A percentile compares a stretch with the other conserved stretches of the same genome.
Conservation (phyloP, 148 eudicot species). For the Nepenthes gracilis region DNA sequence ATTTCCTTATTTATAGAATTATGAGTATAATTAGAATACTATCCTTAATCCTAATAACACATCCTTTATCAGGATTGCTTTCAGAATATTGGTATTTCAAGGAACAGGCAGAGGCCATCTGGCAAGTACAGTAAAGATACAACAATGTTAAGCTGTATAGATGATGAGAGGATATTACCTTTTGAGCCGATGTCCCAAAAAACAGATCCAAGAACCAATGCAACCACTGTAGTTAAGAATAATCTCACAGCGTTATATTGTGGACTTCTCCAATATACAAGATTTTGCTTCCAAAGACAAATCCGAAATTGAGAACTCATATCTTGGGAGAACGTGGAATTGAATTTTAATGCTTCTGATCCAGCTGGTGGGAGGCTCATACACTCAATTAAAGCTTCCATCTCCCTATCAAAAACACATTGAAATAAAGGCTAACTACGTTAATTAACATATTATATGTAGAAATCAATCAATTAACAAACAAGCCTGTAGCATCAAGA, state of each 20-base stretch:
- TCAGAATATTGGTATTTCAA: too few relatives aligned
- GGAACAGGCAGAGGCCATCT: too few relatives aligned
- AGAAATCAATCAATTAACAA: not conserved
- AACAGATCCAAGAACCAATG: conserved; percentile 49
- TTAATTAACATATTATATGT: not conserved
- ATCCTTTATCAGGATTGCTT: too few relatives aligned
- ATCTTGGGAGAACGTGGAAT: conserved; percentile 44
- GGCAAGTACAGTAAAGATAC: not conserved
- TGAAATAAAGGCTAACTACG: not conserved
- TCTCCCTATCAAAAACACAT: conserved; percentile 27
- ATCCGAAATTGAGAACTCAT: conserved; percentile 43
- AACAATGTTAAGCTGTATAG: not conserved
- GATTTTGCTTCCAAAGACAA: conserved; percentile 66
- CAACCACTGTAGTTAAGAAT: conserved; percentile 51
- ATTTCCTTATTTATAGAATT: too few relatives aligned
- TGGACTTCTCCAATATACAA: conserved; percentile 87
- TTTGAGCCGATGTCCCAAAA: conserved; percentile 73
- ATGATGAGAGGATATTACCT: conserved; percentile 30
- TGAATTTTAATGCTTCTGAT: conserved; percentile 44
- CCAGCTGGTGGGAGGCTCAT: conserved; percentile 46
- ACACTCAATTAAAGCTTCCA: conserved; percentile 48
- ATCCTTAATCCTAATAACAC: too few relatives aligned
- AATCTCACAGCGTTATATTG: conserved; percentile 74
- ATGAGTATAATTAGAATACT: too few relatives aligned
- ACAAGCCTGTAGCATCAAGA: not conserved